Evolutionary conservation across 371 early-diverging fungal genomes (phyloP).

Genomic region (Mortierella sp.): DNA sequence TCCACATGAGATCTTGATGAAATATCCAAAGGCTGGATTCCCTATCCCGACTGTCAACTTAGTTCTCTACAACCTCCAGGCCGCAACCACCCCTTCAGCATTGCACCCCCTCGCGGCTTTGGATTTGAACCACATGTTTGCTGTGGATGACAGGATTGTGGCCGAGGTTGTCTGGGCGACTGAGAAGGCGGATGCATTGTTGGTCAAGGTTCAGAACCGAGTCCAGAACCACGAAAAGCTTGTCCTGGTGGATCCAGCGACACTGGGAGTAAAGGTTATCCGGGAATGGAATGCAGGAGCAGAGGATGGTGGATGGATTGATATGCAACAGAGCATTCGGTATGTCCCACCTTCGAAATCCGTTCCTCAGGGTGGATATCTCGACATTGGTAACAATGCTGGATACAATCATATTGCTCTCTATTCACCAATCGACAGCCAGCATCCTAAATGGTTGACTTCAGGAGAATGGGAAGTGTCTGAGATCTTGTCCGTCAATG

Average conservation of each 20-base stretch:
- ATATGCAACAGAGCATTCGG: slow-evolving; percentile 63
- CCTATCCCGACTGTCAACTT: slow-evolving; percentile 87
- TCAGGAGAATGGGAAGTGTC: slow-evolving; percentile 88
- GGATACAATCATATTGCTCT: slow-evolving; percentile 89
- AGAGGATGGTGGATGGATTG: slow-evolving; percentile 81
- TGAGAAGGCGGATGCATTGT: slow-evolving; percentile 65
- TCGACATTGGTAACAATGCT: slow-evolving; percentile 83
- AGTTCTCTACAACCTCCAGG: slow-evolving; percentile 65
- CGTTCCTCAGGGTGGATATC: slow-evolving; percentile 67
- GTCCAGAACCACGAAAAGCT: slow-evolving; percentile 85
- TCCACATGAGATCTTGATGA: slow-evolving; percentile 76
- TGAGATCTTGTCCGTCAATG: slow-evolving; percentile 70
- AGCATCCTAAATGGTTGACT: slow-evolving; percentile 81
- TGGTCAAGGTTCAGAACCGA: slow-evolving; percentile 86
- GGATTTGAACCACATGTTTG: slow-evolving; percentile 56
- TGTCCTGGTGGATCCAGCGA: slow-evolving; percentile 58
- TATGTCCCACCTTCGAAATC: slow-evolving; percentile 56
- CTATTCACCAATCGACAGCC: slow-evolving; percentile 60
- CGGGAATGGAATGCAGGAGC: slow-evolving; percentile 63
- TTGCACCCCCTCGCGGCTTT: slow-evolving; percentile 26
- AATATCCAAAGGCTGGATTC: slow-evolving; percentile 92
- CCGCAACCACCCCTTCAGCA: slow-evolving; percentile 33
- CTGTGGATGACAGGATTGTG: slow-evolving; percentile 79
- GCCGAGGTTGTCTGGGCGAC: slow-evolving; percentile 88
- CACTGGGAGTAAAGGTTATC: slow-evolving; percentile 53